Evolutionary conservation across 2,329 filamentous ascomycete genomes (phyloP).

Genomic region (Diplodia scrobiculata): DNA sequence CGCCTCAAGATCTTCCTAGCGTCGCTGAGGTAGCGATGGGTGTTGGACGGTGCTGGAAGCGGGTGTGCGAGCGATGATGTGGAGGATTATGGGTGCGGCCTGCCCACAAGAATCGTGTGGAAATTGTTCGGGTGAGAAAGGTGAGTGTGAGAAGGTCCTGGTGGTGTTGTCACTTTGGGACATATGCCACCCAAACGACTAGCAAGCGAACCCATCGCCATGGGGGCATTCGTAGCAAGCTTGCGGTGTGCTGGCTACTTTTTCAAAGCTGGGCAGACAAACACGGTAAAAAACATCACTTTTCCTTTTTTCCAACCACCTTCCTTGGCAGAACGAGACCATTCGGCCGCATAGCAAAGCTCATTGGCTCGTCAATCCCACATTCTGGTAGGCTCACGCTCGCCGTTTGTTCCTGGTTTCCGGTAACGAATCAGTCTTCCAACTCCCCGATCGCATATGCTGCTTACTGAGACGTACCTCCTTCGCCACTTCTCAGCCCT

Average conservation of each 20-base stretch:
- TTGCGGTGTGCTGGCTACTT: not conserved
- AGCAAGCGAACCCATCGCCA: not conserved
- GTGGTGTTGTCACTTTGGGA: not conserved
- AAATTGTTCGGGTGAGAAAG: not conserved
- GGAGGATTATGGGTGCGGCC: too few relatives aligned
- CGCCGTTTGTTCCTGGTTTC: not conserved
- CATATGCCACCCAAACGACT: not conserved
- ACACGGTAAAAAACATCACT: not conserved
- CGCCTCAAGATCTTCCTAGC: not conserved
- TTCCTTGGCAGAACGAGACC: not conserved
- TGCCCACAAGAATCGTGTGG: not conserved
- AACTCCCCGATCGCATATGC: not conserved
- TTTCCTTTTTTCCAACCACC: not conserved
- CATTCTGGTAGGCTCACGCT: not conserved
- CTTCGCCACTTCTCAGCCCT: slow-evolving; percentile 4
- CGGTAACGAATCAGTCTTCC: slow-evolving; percentile 17
- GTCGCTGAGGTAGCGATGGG: not conserved
- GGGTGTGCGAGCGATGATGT: too few relatives aligned
- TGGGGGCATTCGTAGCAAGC: not conserved
- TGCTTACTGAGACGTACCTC: slow-evolving; percentile 18
- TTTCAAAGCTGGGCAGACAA: not conserved
- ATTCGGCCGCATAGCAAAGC: not conserved
- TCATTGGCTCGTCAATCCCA: not conserved
- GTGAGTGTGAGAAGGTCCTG: not conserved
- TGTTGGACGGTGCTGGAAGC: too few relatives aligned